Evolutionary conservation across 345 rosid genomes (phyloP).

Genomic region (Euphorbia peplus): DNA sequence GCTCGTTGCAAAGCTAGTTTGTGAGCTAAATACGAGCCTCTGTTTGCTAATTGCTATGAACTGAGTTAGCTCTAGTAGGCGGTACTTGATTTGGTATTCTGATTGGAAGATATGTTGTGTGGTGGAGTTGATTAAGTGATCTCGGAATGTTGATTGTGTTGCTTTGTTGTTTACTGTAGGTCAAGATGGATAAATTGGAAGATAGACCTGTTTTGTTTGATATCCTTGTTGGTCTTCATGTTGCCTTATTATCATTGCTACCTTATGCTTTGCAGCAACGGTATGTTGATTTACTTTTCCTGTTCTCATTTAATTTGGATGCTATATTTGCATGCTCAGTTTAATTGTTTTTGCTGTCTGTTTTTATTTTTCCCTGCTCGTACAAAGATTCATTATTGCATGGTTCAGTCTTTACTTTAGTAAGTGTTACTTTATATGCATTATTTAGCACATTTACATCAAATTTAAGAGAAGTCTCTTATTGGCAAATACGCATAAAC

Average conservation of each 20-base stretch:
- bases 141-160: background rate
- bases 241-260: slow-evolving; percentile 96
- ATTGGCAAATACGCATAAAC: background rate
- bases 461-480: background rate
- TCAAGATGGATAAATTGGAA: slow-evolving; percentile 97
- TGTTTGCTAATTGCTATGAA: background rate
- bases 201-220: slow-evolving; percentile 88
- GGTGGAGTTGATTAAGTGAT: background rate
- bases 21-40: background rate
- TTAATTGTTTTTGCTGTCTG: background rate
- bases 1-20: background rate
- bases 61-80: too few species aligned
- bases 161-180: slow-evolving; percentile 36
- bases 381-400: background rate
- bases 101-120: background rate
- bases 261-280: slow-evolving; percentile 88
- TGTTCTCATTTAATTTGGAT: background rate
- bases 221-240: slow-evolving; percentile 84
- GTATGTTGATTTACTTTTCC: slow-evolving; percentile 38
- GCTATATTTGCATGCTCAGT: background rate
- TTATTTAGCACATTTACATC: background rate
- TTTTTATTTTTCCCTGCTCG: background rate
- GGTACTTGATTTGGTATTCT: too few species aligned
- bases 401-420: background rate
- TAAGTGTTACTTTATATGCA: background rate